Evolutionary conservation across 345 rosid species (phyloP), one percentile per base, ranked within the genome.

Genomic region (sweet orange (Citrus sinensis)): DNA sequence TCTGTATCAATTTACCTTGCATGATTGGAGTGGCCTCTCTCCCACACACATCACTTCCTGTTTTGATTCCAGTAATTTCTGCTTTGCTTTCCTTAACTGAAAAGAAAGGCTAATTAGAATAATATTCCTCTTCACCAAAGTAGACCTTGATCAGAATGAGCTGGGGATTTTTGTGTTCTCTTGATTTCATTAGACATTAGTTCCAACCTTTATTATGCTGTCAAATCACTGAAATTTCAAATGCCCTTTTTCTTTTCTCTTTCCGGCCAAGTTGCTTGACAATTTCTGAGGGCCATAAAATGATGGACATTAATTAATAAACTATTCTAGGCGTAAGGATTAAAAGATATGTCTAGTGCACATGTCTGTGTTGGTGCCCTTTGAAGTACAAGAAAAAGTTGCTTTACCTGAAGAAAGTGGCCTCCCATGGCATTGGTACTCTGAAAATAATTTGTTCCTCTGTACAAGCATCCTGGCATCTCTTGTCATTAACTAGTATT

Each of bases 321-420:
- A 56, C 46, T 63, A 25, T 37, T 32, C 4, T 46, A 49, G 65
- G 30, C 58, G 63, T 61, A 55, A 71, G 76, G 63, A 70, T 61
- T 65, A 40, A 60, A 64, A 40, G 37, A 51, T 37, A 32, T 55
- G 59, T 78, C 80, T 67, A 76, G 67, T 82, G 80, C 76, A 67
- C 80, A n/a, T 51, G 67, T 66, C 46, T 37, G 66, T 75, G 76
- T 79, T 67, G 72, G 72, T 68, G n/a, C 69, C 61, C 56, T 51
- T 16, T 24, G 70, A 56, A 67, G 60, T 67, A 51, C 64, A 5
- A 20, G 56, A 20, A 67, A 70, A 76, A 77, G 24, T 59, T 71
- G 9, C 74, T 63, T 59, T 75, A 76, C 61, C 64, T 75, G 78
- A 42, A 71, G 79, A 83, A 63, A 79, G 74, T 63, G 67, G 60